Evolutionary conservation across 768 basidiomycete species (phyloP), one percentile per base, ranked within the genome.

Genomic region (Trametes coccinea): DNA sequence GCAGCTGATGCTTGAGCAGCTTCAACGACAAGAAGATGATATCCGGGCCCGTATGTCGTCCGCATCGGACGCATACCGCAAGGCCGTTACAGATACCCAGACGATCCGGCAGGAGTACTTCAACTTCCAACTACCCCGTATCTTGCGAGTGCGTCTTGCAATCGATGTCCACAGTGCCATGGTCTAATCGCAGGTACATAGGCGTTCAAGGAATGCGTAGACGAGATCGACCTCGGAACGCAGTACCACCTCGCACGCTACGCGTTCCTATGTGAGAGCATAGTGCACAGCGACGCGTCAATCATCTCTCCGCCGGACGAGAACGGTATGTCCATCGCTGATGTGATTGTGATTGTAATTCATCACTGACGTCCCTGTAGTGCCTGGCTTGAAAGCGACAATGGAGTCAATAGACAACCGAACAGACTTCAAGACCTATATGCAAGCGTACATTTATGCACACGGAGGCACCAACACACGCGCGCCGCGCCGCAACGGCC

Each of bases 171-270:
- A 3, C 37, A 11, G n/a, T 46, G 31, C 11, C n/a, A 34, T 8
- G 34, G n/a, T 33, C 45, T 39, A 60, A 59, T 50, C 55, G 61
- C 17, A 30, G 14, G 22, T 3, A 2, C 45, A 10, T 30, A 65
- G 69, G 84, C 91, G 22, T 78, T 99, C 60, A 98, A 98, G 73
- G 95, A 98, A 72, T 93, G 93, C 68, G 85, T 92, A 29, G 96
- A 98, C 69, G 97, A 99, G 75, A 87, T 98, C 56, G 97, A 99
- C 73, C 80, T 97, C 46, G 97, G 95, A n/a, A 95, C 93, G 4
- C 96, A 98, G 75, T 99, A 98, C 74, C 96, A 98, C 74, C 79
- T 98, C 49, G 90, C 93, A 0, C 83, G 95, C 74, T 98, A 97
- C 73, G 92, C 94, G 1, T 98, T 93, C 76, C 77, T 98, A 27